Evolutionary conservation across 768 basidiomycete genomes (phyloP), one percentile per base, ranked within the genome.

Genomic region (Pleurotus tuber-regium): DNA sequence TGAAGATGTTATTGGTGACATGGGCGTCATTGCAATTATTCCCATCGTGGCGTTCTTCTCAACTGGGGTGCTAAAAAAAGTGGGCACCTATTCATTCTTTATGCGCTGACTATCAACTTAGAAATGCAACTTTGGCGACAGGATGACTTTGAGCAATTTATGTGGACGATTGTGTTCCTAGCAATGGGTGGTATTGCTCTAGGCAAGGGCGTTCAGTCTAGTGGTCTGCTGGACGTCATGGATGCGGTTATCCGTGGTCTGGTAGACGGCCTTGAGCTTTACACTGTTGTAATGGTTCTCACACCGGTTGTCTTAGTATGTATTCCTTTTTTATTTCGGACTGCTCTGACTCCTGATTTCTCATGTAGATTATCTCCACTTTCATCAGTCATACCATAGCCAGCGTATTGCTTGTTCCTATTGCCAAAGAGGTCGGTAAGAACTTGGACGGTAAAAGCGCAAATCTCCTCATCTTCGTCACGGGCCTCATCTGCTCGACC

Each of bases 301-400:
- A 83, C 87, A 0, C 73, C 79, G 7, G 68, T 86, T 38, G 87
- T 92, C 28, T 70, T 92, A 60, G 88, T 90, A 33, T 55, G 82
- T 71, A 3, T 12, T 24, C 61, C 29, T 65, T 59, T 10, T 53
- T 50, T 31, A 19, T 52, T 25, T 56, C 28, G 31, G 10, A 50
- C 50, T 38, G 46, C 36, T 38, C 51, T 51, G 49, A 39, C 40
- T 41, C 23, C 41, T 43, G 28, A 36, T 67, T 74, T 30, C 66
- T 78, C 31, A 73, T 74, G 1, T 59, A 91, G 86, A 67, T 93
- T 52, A 79, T 93, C 52, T 93, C 89, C n/a, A 94, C 93, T 1
- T 92, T 93, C 69, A 98, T 99, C 67, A 95, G 92, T 64, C 97
- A 96, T 70, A 95, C 95, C 10, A 97, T 99, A 62, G 95, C 97